phyloP scores from a whole-genome alignment of 805 yeast species.

The Candida broadrunensis region DNA sequence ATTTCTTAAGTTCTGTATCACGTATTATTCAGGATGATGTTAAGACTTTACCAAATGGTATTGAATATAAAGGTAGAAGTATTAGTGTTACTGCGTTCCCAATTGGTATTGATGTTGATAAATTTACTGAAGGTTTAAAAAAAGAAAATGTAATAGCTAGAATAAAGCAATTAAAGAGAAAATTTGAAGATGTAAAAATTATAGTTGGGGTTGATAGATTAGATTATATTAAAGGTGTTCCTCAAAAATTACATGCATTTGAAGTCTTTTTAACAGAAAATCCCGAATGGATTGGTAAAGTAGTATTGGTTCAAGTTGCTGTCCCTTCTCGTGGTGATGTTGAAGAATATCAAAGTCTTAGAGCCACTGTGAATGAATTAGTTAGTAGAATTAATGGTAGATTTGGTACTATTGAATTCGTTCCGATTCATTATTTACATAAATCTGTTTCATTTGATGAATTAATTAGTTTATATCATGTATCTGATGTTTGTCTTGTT shows the following conservation, averaged over 20 bases:
- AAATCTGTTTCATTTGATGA: slow-evolving; percentile 89
- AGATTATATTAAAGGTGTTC: slow-evolving; percentile 97
- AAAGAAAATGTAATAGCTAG: slow-evolving; percentile 62
- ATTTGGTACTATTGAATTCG: slow-evolving; percentile 95
- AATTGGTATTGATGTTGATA: slow-evolving; percentile 96
- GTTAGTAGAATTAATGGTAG: slow-evolving; percentile 96
- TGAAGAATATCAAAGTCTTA: slow-evolving; percentile 90
- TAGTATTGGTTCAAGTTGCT: slow-evolving; percentile 91
- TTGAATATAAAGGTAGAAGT: slow-evolving; percentile 69
- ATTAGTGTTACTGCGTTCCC: slow-evolving; percentile 96
- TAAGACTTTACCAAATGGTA: slow-evolving; percentile 87
- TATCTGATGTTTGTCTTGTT: slow-evolving; percentile 88
- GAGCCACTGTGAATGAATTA: slow-evolving; percentile 92
- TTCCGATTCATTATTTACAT: slow-evolving; percentile 96
- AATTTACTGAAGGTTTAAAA: slow-evolving; percentile 76
- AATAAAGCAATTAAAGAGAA: slow-evolving; percentile 54
- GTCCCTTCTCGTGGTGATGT: slow-evolving; percentile 98
- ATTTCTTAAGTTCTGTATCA: slow-evolving; percentile 85
- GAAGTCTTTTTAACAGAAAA: slow-evolving; percentile 88
- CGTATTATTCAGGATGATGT: slow-evolving; percentile 64
- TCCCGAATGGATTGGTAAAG: slow-evolving; percentile 98
- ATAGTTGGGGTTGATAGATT: slow-evolving; percentile 96
- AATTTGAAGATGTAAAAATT: slow-evolving; percentile 76
- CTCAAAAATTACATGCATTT: slow-evolving; percentile 94
- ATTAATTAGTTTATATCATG: slow-evolving; percentile 79